phyloP scores from a whole-genome alignment of 2,329 filamentous ascomycete species.

The Trichoderma aggressivum region DNA sequence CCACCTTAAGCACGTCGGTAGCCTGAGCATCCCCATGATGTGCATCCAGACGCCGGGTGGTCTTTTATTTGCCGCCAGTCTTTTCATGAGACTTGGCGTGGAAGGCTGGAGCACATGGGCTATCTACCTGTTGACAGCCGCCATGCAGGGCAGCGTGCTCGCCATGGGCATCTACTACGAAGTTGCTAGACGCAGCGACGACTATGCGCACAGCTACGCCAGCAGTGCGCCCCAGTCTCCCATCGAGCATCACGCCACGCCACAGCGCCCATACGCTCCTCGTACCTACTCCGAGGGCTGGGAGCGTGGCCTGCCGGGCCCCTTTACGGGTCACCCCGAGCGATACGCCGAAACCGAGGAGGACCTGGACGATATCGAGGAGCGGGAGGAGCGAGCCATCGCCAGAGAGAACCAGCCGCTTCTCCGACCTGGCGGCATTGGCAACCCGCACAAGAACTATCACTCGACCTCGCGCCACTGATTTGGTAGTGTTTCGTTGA shows the following conservation, averaged over 20 bases:
- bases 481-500: background rate
- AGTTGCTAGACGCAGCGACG: slow-evolving; percentile 40
- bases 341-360: slow-evolving; percentile 51
- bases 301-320: slow-evolving; percentile 49
- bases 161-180: slow-evolving; percentile 78
- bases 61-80: slow-evolving; percentile 81
- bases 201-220: slow-evolving; percentile 23
- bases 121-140: slow-evolving; percentile 81
- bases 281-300: slow-evolving; percentile 49
- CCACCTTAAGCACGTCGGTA: slow-evolving; percentile 78
- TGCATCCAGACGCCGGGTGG: slow-evolving; percentile 94
- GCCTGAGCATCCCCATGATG: slow-evolving; percentile 96
- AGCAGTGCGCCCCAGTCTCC: slow-evolving; percentile 30
- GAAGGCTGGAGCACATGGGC: slow-evolving; percentile 95
- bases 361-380: slow-evolving; percentile 48
- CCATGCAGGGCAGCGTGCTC: slow-evolving; percentile 78
- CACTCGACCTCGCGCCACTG: slow-evolving; percentile 27
- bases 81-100: slow-evolving; percentile 74
- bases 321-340: slow-evolving; percentile 51
- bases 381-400: slow-evolving; percentile 50
- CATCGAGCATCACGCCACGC: slow-evolving; percentile 27
- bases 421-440: slow-evolving; percentile 49
- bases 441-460: slow-evolving; percentile 43
- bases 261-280: slow-evolving; percentile 37
- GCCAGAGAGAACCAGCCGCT: slow-evolving; percentile 50